Base-by-base conservation (phyloP, 1,284 basidiomycete species). In the Exsudoporus floridanus region DNA sequence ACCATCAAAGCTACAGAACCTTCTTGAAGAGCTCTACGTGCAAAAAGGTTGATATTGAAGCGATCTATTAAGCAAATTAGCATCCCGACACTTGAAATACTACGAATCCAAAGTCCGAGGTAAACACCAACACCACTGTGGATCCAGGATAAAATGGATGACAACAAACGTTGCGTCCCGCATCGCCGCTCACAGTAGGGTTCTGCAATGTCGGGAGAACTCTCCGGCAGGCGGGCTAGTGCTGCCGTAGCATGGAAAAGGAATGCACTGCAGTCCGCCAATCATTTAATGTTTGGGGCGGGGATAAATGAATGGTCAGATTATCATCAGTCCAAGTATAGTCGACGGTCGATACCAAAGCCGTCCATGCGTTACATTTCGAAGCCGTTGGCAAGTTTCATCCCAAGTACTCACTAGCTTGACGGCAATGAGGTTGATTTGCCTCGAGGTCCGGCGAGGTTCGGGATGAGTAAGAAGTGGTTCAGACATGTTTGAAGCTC, bases 401-500 rank as follows among this genome's bases (percentile, higher is more conserved):
- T 23, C 14, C 14, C 37, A 21, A 14, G 35, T 7, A 5, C 5
- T 14, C 30, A 13, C 30, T 31, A 5, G 30, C 30, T 5, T 12
- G 5, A 31, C 30, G 30, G 30, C 13, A 5, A 13, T 12, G 12
- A 2, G 30, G 30, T 31, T 13, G 27, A 8, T 16, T 36, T 21
- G 38, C 19, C 13, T n/a, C 19, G 23, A 23, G 23, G 23, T 23
- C 23, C 23, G 23, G 23, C 21, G 35, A 21, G 9, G 19, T 8
- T 10, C 5, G 14, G 14, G 19, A 16, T 12, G 6, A 13, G 13
- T 2, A 5, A 9, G 10, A 10, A 19, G 14, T 18, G 30, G 30
- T 28, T 8, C 14, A 21, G 42, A 5, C 12, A 9, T 14, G 39
- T 46, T 46, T 46, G 41, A 46, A 54, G 35, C 46, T 58, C 59